A percentile compares a stretch with the other conserved stretches of the same genome.
Conservation (phyloP, 441 rosid species). For the Mallotus repandus region DNA sequence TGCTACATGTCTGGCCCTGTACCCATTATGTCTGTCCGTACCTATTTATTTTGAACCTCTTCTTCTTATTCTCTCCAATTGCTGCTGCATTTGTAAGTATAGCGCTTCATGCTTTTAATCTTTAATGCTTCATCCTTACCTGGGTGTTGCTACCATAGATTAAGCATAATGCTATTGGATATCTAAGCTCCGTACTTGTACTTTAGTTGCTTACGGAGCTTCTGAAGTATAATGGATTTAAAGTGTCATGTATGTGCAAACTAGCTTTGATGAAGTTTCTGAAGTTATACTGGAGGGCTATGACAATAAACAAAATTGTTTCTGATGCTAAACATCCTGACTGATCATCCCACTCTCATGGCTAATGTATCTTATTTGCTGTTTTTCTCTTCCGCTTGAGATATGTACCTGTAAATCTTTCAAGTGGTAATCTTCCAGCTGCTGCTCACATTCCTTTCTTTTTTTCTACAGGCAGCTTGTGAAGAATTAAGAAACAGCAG, state of each 20-base stretch:
- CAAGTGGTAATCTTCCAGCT: not conserved
- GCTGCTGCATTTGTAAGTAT: not conserved
- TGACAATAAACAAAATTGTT: not conserved
- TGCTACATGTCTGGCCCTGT: not conserved
- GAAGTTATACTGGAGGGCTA: not conserved
- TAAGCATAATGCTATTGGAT: not conserved
- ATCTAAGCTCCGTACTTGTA: not conserved
- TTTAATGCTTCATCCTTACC: not conserved
- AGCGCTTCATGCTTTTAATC: not conserved
- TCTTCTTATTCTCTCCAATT: not conserved
- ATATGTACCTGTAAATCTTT: not conserved
- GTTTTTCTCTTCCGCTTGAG: not conserved
- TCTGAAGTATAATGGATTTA: not conserved
- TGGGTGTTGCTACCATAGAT: no score
- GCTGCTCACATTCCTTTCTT: slow-evolving; percentile 12
- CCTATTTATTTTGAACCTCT: not conserved
- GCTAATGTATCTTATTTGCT: not conserved
- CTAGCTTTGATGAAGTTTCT: not conserved
- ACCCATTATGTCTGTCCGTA: not conserved
- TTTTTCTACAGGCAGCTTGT: slow-evolving; percentile 56
- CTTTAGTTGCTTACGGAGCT: not conserved
- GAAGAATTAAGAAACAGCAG: slow-evolving; percentile 66
- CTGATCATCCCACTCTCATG: not conserved
- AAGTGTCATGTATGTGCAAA: not conserved
- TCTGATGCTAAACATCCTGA: not conserved